Conservation (phyloP, 257 asterid genomes). For the Solanum peruvianum region DNA sequence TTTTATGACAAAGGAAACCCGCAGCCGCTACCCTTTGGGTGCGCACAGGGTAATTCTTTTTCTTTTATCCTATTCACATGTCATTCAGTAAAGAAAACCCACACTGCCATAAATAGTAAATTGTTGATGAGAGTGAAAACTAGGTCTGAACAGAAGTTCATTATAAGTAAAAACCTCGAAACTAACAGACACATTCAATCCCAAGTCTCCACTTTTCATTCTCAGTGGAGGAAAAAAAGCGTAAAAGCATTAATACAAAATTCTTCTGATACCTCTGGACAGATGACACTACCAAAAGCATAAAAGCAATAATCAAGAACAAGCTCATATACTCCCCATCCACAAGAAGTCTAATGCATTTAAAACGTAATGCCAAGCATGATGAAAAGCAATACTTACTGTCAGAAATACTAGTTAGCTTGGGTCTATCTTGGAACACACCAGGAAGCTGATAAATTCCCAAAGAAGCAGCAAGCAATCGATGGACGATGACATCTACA, state of each 20-base stretch:
- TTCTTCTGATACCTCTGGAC: neutral
- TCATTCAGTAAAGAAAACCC: neutral
- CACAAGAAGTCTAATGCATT: neutral
- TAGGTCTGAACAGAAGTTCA: neutral
- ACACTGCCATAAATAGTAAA: neutral
- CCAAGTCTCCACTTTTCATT: neutral
- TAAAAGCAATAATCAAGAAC: neutral
- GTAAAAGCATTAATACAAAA: neutral
- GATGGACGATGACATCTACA: conserved; percentile 85
- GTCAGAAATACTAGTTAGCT: conserved; percentile 74
- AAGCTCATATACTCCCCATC: neutral
- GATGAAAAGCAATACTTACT: conserved; percentile 39
- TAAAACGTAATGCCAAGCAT: neutral
- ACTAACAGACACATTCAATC: neutral
- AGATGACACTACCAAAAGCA: neutral
- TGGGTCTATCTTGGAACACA: conserved; percentile 59
- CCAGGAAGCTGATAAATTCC: conserved; percentile 81
- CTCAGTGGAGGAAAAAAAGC: neutral
- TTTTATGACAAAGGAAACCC: too few relatives aligned
- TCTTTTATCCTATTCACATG: neutral
- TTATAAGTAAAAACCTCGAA: neutral
- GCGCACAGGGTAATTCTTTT: neutral
- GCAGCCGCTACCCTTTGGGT: too few relatives aligned
- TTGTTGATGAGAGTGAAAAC: neutral
- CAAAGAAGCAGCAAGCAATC: conserved; percentile 95